Percentiles rank a stretch among this genome's conserved stretches.
Evolutionary conservation across 352 stramenopile genomes (phyloP).

Genomic region (Pythium angustatum): DNA sequence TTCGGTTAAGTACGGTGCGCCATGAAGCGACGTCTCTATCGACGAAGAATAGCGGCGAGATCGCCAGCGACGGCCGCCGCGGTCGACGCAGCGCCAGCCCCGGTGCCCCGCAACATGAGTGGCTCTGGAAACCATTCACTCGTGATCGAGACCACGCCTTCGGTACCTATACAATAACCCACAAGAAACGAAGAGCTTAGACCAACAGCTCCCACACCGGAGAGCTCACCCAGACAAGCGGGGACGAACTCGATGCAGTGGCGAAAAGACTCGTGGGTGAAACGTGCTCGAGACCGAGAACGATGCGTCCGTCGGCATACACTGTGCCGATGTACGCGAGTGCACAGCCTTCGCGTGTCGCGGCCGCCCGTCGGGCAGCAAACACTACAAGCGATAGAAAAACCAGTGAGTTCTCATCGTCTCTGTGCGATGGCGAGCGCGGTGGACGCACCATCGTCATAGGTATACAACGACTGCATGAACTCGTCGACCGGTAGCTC

Average conservation of each 20-base stretch:
- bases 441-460: constrained; percentile 36
- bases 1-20: constrained; percentile 25
- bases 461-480: constrained; percentile 38
- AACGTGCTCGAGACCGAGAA: constrained; percentile 40
- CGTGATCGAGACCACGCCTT: constrained; percentile 60
- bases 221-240: too few relatives aligned
- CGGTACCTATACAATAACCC: constrained; percentile 44
- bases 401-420: background rate
- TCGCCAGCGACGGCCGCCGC: constrained; percentile 57
- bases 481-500: constrained; percentile 54
- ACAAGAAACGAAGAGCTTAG: background rate
- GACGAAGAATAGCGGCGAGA: constrained; percentile 30
- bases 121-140: constrained; percentile 64
- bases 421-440: background rate
- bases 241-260: constrained; percentile 28
- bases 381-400: constrained; percentile 19
- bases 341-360: constrained; percentile 26
- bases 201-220: too few relatives aligned
- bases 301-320: constrained; percentile 36
- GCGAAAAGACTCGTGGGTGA: constrained; percentile 38
- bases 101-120: constrained; percentile 58
- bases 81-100: constrained; percentile 60
- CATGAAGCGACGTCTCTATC: background rate
- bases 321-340: constrained; percentile 68
- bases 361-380: constrained; percentile 30